phyloP scores from a whole-genome alignment of 2,329 filamentous ascomycete species.

The Chalara sp. region DNA sequence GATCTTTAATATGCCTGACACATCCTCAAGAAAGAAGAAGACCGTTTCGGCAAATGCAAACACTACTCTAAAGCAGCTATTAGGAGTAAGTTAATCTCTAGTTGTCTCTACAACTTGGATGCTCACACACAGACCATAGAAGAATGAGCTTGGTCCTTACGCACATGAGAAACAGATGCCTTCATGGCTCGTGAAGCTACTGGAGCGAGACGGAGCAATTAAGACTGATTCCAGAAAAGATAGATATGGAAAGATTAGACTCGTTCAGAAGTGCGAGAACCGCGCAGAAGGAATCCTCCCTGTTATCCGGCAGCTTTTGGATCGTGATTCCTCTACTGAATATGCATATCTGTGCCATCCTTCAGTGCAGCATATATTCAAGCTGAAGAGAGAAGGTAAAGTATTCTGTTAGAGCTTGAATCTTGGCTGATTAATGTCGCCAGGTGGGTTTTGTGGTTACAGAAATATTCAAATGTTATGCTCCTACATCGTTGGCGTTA shows the following conservation, averaged over 20 bases:
- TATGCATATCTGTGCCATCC: constrained; percentile 77
- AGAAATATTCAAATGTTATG: constrained; percentile 89
- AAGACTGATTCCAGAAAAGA: constrained; percentile 40
- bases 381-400: constrained; percentile 65
- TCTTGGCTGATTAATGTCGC: constrained; percentile 1
- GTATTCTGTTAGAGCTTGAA: not conserved
- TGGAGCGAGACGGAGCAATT: constrained; percentile 51
- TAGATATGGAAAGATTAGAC: not conserved
- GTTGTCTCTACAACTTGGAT: too few relatives aligned
- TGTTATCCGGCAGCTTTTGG: constrained; percentile 55
- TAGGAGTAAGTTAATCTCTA: constrained; percentile 25
- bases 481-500: constrained; percentile 64
- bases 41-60: too few relatives aligned
- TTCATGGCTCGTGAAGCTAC: constrained; percentile 53
- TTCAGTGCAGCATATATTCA: constrained; percentile 71
- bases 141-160: constrained; percentile 62
- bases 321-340: constrained; percentile 56
- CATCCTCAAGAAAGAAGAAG: not conserved
- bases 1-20: constrained; percentile 26
- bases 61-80: constrained; percentile 13
- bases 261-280: constrained; percentile 38
- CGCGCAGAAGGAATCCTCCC: constrained; percentile 49
- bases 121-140: constrained; percentile 20
- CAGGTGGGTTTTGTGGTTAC: constrained; percentile 89
- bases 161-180: constrained; percentile 73